phyloP scores from a whole-genome alignment of 352 stramenopile genomes.

The Phytophthora foliorum region DNA sequence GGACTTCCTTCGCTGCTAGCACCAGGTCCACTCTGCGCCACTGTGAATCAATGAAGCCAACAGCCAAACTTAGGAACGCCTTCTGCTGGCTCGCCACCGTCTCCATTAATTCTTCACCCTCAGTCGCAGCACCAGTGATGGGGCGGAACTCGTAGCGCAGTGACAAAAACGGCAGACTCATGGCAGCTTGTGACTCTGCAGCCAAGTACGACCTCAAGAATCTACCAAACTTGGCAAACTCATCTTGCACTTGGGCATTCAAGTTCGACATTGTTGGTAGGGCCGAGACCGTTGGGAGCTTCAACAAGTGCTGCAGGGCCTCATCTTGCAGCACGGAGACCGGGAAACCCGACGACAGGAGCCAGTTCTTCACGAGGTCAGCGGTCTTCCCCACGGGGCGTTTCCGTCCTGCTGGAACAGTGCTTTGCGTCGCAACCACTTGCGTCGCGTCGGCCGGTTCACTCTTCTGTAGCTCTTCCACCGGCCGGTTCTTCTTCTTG shows the following conservation, averaged over 20 bases:
- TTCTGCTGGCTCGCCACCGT: constrained; percentile 15
- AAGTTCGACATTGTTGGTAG: constrained; percentile 20
- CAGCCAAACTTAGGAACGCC: constrained; percentile 25
- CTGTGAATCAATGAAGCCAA: constrained; percentile 43
- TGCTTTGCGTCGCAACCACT: neutral
- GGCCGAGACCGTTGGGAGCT: constrained; percentile 1
- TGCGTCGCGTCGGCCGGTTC: neutral
- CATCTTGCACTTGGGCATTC: constrained; percentile 24
- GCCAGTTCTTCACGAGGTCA: constrained; percentile 40
- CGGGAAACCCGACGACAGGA: constrained; percentile 36
- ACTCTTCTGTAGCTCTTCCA: neutral
- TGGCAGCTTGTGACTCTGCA: constrained; percentile 27
- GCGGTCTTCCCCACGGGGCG: constrained; percentile 11
- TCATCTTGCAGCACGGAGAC: constrained; percentile 28
- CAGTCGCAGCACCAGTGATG: neutral
- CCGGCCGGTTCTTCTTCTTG: constrained; percentile 17
- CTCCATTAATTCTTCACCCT: constrained; percentile 7
- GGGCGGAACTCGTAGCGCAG: constrained; percentile 30
- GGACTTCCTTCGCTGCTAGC: constrained; percentile 31
- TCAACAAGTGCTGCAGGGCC: constrained; percentile 31
- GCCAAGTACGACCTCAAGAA: constrained; percentile 33
- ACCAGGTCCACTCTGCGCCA: constrained; percentile 43
- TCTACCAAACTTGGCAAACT: constrained; percentile 36
- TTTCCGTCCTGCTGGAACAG: constrained; percentile 4
- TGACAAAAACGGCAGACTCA: constrained; percentile 36